phyloP scores from a whole-genome alignment of 768 basidiomycete genomes.

The Nevesoporus exiguus region DNA sequence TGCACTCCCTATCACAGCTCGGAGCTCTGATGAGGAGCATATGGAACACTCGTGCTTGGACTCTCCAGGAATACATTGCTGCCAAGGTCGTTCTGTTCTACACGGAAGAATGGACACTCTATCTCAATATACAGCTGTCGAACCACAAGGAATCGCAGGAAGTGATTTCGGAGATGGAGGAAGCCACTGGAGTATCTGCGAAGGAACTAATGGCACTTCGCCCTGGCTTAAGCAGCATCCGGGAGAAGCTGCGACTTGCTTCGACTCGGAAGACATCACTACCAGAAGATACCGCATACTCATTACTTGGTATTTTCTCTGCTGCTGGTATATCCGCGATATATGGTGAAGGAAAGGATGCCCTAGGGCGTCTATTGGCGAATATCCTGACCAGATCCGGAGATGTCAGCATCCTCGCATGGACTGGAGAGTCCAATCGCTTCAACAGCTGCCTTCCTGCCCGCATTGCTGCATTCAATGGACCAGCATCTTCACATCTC shows the following conservation, averaged over 20 bases:
- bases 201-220: not conserved
- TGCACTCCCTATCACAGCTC: too few species aligned
- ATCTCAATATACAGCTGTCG: not conserved
- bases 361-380: not conserved
- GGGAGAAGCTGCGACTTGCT: not conserved
- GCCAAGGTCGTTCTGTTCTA: not conserved
- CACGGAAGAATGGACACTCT: not conserved
- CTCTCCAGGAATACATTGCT: not conserved
- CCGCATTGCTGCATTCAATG: not conserved
- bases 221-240: not conserved
- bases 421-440: not conserved
- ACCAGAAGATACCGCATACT: not conserved
- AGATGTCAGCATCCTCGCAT: not conserved
- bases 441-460: not conserved
- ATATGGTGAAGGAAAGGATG: not conserved
- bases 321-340: not conserved
- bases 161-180: not conserved
- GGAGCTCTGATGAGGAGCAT: too few species aligned
- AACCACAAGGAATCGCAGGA: not conserved
- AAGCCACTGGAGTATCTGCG: not conserved
- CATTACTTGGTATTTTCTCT: not conserved
- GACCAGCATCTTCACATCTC: not conserved
- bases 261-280: not conserved
- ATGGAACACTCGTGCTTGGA: too few species aligned
- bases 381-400: not conserved